Evolutionary conservation across 2,329 filamentous ascomycete genomes (phyloP).

Genomic region (Myriosclerotinia curreyana): DNA sequence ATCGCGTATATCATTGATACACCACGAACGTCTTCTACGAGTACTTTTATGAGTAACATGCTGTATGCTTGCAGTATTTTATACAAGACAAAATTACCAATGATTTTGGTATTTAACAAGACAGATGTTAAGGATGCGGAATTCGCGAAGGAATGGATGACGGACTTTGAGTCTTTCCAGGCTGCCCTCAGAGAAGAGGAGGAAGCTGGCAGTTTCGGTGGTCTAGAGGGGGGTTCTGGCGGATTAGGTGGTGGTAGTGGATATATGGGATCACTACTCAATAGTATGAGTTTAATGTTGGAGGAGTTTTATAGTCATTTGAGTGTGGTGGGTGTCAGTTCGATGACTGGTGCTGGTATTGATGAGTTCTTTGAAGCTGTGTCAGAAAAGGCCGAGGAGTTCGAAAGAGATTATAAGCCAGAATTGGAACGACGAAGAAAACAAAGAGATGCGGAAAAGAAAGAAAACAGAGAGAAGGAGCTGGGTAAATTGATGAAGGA

Average conservation of each 20-base stretch:
- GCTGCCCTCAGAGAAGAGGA: conserved; percentile 78
- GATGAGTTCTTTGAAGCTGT: conserved; percentile 94
- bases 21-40: conserved; percentile 85
- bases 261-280: conserved; percentile 93
- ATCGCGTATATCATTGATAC: conserved; percentile 98
- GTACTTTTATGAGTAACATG: conserved; percentile 99
- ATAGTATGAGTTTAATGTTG: conserved; percentile 96
- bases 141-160: conserved; percentile 99
- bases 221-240: conserved; percentile 59
- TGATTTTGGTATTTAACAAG: conserved; percentile 99
- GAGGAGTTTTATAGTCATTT: conserved; percentile 97
- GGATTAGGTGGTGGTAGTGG: conserved; percentile 71
- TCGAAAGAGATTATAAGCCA: conserved; percentile 84
- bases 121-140: conserved; percentile 89
- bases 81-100: conserved; percentile 97
- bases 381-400: conserved; percentile 81
- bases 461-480: conserved; percentile 70
- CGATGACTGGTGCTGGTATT: conserved; percentile 86
- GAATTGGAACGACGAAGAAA: conserved; percentile 77
- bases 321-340: conserved; percentile 87
- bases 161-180: conserved; percentile 95
- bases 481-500: conserved; percentile 92
- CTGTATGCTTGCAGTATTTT: conserved; percentile 97
- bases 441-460: conserved; percentile 73
- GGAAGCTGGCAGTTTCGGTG: conserved; percentile 70